Conservation (phyloP, 2,329 filamentous ascomycete genomes). For the Botrytis squamosa region DNA sequence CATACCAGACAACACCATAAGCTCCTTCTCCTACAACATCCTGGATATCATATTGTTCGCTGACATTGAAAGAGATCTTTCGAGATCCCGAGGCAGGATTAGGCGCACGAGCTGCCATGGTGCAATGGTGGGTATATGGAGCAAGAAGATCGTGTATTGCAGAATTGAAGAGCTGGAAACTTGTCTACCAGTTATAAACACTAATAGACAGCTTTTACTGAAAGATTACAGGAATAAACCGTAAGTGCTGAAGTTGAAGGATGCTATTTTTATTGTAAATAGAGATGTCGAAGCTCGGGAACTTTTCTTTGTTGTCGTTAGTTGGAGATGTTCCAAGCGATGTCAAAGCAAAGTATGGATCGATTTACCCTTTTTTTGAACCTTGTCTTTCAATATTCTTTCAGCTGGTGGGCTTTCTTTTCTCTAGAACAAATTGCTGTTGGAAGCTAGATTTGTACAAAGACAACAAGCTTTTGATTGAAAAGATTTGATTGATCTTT, state of each 20-base stretch:
- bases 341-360: slow-evolving; percentile 21
- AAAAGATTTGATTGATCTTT: not conserved
- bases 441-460: not conserved
- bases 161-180: slow-evolving; percentile 3
- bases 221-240: not conserved
- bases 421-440: not conserved
- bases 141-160: slow-evolving; percentile 2
- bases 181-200: slow-evolving; percentile 11
- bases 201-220: slow-evolving; percentile 4
- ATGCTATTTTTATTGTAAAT: slow-evolving; percentile 7
- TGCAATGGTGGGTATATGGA: slow-evolving; percentile 13
- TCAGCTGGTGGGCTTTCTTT: not conserved
- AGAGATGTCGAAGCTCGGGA: slow-evolving; percentile 3
- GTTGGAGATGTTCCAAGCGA: slow-evolving; percentile 9
- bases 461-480: not conserved
- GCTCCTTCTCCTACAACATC: slow-evolving; percentile 98
- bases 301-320: slow-evolving; percentile 21
- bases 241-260: not conserved
- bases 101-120: slow-evolving; percentile 50
- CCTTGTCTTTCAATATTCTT: slow-evolving; percentile 5
- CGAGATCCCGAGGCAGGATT: slow-evolving; percentile 58
- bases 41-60: slow-evolving; percentile 98
- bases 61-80: slow-evolving; percentile 99
- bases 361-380: slow-evolving; percentile 6
- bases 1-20: slow-evolving; percentile 95